A percentile compares a stretch with the other conserved stretches of the same genome.
These are phyloP conservation scores for Hericium rajendrae DNA, from an alignment of 768 basidiomycete genomes.

Conservation along the genomic window DNA sequence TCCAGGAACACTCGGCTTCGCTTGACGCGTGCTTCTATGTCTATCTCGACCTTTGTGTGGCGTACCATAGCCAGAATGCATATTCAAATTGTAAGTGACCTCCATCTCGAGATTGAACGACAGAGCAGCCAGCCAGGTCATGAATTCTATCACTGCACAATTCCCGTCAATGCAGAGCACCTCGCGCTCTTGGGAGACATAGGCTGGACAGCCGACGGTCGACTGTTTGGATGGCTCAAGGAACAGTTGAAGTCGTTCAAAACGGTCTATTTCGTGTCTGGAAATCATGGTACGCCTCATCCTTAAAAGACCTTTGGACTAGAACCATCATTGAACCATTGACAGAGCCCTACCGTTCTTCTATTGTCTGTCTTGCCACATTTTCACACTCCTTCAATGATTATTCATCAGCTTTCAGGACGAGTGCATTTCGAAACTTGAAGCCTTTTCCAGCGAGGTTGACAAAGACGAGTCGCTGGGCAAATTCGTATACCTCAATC, in stretches of 20 bases:
- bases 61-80: neutral
- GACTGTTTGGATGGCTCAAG: constrained; percentile 25
- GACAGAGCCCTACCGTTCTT: constrained; percentile 12
- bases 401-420: neutral
- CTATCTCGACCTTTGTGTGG: neutral
- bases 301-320: neutral
- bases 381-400: neutral
- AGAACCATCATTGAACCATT: neutral
- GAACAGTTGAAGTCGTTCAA: constrained; percentile 22
- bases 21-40: neutral
- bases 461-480: constrained; percentile 11
- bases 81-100: constrained; percentile 23
- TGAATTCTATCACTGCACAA: constrained; percentile 17
- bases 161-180: constrained; percentile 18
- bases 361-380: constrained; percentile 1
- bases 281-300: constrained; percentile 22
- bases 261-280: constrained; percentile 25
- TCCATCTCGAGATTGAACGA: constrained; percentile 22
- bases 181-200: constrained; percentile 31
- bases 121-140: neutral
- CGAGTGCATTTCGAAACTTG: neutral
- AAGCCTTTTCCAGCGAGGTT: neutral
- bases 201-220: constrained; percentile 22
- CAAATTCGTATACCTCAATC: constrained; percentile 25
- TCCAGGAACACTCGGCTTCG: too few relatives aligned